phyloP scores from a whole-genome alignment of 345 rosid species.

The Schrenkiella parvula region DNA sequence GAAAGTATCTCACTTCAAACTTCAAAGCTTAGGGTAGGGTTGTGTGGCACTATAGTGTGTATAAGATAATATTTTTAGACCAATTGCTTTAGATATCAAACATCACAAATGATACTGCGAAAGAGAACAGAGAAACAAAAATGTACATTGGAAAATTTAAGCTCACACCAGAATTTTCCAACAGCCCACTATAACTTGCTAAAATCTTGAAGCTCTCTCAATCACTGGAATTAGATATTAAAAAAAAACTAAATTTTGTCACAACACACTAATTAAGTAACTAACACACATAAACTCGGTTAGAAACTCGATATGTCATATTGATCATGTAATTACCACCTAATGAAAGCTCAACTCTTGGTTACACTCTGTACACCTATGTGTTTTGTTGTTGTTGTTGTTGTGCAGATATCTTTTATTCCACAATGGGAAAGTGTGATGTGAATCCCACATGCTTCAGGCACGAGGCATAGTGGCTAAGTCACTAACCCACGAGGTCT shows the following conservation, averaged over 20 bases:
- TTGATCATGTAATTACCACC: not conserved
- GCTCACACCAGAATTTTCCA: not conserved
- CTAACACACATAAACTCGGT: not conserved
- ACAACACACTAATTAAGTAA: not conserved
- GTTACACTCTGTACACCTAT: not conserved
- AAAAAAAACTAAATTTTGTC: not conserved
- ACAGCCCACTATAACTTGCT: not conserved
- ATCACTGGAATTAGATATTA: not conserved
- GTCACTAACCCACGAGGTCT: slow-evolving; percentile 23
- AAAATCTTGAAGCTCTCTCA: not conserved
- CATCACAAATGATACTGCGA: not conserved
- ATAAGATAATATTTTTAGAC: not conserved
- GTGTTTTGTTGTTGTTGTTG: not conserved
- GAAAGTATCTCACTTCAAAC: not conserved
- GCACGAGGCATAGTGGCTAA: slow-evolving; percentile 11
- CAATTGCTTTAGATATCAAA: not conserved
- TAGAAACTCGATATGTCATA: not conserved
- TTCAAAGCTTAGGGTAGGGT: not conserved
- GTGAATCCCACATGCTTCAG: slow-evolving; percentile 10
- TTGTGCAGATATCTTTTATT: not conserved
- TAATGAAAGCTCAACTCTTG: not conserved
- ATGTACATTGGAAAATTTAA: not conserved
- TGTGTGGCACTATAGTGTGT: not conserved
- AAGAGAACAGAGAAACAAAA: not conserved
- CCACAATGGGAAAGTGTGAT: slow-evolving; percentile 5